Conservation (phyloP, 1,284 basidiomycete genomes). For the Fomitopsis pinicola region DNA sequence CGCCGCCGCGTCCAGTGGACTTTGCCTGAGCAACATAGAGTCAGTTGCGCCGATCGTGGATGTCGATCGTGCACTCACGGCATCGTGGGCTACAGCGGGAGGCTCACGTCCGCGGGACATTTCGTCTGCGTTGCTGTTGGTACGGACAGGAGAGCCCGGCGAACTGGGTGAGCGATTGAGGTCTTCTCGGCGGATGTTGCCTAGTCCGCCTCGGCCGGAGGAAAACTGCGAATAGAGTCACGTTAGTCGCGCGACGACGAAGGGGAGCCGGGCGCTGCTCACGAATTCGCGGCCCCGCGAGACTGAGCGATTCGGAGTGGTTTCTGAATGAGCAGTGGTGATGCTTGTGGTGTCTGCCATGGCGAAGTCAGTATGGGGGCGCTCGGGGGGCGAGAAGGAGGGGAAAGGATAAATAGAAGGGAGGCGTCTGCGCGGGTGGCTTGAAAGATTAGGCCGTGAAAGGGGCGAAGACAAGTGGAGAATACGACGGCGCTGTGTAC, state of each 20-base stretch:
- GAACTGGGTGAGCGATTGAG: constrained; percentile 27
- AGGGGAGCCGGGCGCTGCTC: constrained; percentile 4
- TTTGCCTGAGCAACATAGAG: constrained; percentile 32
- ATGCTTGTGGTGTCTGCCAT: constrained; percentile 12
- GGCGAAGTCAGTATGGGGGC: not conserved
- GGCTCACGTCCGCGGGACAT: constrained; percentile 49
- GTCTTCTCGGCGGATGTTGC: constrained; percentile 54
- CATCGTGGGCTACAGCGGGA: not conserved
- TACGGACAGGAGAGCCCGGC: constrained; percentile 35
- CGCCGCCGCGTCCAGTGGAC: constrained; percentile 72
- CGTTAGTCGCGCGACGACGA: not conserved
- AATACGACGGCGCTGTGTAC: not conserved
- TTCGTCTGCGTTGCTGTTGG: not conserved
- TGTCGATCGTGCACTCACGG: not conserved
- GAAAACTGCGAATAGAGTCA: constrained; percentile 36
- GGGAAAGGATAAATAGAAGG: not conserved
- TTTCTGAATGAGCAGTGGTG: not conserved
- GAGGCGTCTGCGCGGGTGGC: not conserved
- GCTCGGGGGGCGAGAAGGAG: not conserved
- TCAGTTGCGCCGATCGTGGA: too few species aligned
- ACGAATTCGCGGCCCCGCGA: constrained; percentile 29
- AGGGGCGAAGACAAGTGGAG: not conserved
- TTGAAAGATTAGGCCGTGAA: not conserved
- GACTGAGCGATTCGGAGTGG: constrained; percentile 20
- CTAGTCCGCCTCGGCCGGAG: constrained; percentile 62